Evolutionary conservation across 192 early-diverging fungal species (phyloP).

Genomic region (Backusella liffmaniae): DNA sequence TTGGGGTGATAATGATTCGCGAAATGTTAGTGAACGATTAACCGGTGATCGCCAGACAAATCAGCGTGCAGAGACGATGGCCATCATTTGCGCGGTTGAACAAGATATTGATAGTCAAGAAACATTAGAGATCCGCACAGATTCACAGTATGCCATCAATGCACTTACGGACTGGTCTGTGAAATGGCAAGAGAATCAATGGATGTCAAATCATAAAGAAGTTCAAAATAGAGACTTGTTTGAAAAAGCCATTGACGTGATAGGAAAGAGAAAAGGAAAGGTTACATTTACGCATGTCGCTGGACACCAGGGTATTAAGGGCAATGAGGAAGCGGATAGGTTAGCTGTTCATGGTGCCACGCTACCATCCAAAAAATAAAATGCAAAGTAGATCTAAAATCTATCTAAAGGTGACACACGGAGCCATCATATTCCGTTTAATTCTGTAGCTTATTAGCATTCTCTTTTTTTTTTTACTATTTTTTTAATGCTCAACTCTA

Average conservation of each 20-base stretch:
- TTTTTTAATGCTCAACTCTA: not conserved
- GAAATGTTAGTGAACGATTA: constrained; percentile 62
- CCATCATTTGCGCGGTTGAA: constrained; percentile 55
- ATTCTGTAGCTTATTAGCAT: not conserved
- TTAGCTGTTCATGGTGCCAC: constrained; percentile 74
- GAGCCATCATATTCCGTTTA: not conserved
- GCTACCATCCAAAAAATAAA: not conserved
- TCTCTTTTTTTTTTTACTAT: not conserved
- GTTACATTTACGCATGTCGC: constrained; percentile 59
- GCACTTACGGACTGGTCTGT: constrained; percentile 66
- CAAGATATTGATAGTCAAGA: constrained; percentile 32
- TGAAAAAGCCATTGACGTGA: constrained; percentile 43
- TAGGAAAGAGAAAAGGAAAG: constrained; percentile 39
- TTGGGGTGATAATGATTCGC: constrained; percentile 68
- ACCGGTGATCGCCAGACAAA: constrained; percentile 60
- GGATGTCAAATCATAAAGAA: constrained; percentile 52
- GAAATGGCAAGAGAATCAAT: constrained; percentile 70
- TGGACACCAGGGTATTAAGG: constrained; percentile 67
- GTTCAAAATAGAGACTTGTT: constrained; percentile 86
- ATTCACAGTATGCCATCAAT: constrained; percentile 75
- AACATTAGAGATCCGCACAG: constrained; percentile 65
- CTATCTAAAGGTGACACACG: not conserved
- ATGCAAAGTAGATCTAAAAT: not conserved
- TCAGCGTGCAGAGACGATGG: constrained; percentile 72
- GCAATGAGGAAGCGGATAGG: constrained; percentile 80